phyloP scores from a whole-genome alignment of 2,329 filamentous ascomycete species.

The Trematosphaeria pertusa region DNA sequence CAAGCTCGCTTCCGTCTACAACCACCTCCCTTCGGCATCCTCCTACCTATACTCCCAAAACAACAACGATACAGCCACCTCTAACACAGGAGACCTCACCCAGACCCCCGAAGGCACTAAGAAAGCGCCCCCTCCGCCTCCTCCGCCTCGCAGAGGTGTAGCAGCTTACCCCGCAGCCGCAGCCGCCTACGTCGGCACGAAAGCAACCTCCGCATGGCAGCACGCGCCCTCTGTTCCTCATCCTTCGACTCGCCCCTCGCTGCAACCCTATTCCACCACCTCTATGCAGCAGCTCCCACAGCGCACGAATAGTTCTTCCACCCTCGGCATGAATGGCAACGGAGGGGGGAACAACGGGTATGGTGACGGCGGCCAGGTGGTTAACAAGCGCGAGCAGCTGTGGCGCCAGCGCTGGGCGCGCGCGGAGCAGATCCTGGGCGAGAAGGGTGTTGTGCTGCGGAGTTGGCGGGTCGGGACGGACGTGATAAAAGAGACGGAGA shows the following conservation, averaged over 20 bases:
- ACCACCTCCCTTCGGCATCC: slow-evolving; percentile 44
- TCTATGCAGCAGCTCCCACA: slow-evolving; percentile 27
- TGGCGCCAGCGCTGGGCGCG: slow-evolving; percentile 73
- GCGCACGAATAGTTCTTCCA: slow-evolving; percentile 35
- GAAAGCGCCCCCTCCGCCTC: slow-evolving; percentile 39
- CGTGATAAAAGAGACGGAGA: slow-evolving; percentile 70
- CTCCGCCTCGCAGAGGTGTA: slow-evolving; percentile 46
- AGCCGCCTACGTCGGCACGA: slow-evolving; percentile 46
- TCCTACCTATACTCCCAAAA: slow-evolving; percentile 26
- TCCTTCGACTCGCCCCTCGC: slow-evolving; percentile 31
- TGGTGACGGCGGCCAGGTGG: slow-evolving; percentile 29
- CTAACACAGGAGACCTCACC: slow-evolving; percentile 14
- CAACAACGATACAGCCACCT: slow-evolving; percentile 13
- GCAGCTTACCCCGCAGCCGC: slow-evolving; percentile 47
- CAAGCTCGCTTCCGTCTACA: slow-evolving; percentile 50
- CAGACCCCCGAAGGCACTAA: slow-evolving; percentile 17
- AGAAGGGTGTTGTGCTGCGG: slow-evolving; percentile 70
- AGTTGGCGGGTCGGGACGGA: slow-evolving; percentile 78
- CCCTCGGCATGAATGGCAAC: slow-evolving; percentile 25
- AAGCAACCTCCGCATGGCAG: slow-evolving; percentile 45
- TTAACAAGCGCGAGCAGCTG: slow-evolving; percentile 74
- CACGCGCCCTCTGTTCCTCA: slow-evolving; percentile 39
- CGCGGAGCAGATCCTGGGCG: slow-evolving; percentile 69
- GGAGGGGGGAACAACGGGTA: slow-evolving; percentile 16
- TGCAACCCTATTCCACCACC: slow-evolving; percentile 36